Base-by-base conservation (phyloP, 805 yeast species). In the Metschnikowia borealis region DNA sequence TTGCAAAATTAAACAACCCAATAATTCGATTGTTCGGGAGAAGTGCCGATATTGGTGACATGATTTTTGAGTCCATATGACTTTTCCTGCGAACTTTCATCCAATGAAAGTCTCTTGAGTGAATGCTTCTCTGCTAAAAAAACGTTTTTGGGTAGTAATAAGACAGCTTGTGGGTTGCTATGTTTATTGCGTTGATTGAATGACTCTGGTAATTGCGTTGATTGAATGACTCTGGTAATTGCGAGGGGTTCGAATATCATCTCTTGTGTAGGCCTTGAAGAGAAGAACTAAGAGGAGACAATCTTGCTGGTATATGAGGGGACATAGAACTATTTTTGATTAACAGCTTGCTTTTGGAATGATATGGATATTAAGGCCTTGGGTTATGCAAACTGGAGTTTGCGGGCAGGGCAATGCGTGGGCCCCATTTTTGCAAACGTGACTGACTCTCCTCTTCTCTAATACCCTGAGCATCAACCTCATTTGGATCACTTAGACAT, bases 111-210 rank as follows among this genome's bases (percentile, higher is more conserved):
- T 34, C 69, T 55, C 51, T 70, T 70, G 36, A 38, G 40, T 5
- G 57, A 38, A 18, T 56, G 32, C 58, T 63, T 54, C 46, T 58
- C 50, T 51, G 63, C 62, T 6, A 69, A 60, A 5, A 77, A 66
- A 48, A 73, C 73, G 52, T 74, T 77, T 56, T 74, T 78, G 0
- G 83, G 82, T 45, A 79, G 67, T 44, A 79, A 62, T 23, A 79
- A 69, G 18, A 79, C 79, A 1, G 83, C 80, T 35, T 68, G 74
- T 13, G 74, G 64, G n/a, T 69, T 58, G 33, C 29, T 46, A 32
- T 39, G 42, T 38, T 48, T 55, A 8, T 52, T 33, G 13, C 48
- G 55, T n/a, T 37, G 51, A 15, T 47, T 44, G 26, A 48, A 47
- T 2, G 54, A 51, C 15, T 49, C 50, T 15, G 65, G 63, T 5